Evolutionary conservation across 2,329 filamentous ascomycete species (phyloP).

Genomic region (Ophiostoma himal-ulmi): DNA sequence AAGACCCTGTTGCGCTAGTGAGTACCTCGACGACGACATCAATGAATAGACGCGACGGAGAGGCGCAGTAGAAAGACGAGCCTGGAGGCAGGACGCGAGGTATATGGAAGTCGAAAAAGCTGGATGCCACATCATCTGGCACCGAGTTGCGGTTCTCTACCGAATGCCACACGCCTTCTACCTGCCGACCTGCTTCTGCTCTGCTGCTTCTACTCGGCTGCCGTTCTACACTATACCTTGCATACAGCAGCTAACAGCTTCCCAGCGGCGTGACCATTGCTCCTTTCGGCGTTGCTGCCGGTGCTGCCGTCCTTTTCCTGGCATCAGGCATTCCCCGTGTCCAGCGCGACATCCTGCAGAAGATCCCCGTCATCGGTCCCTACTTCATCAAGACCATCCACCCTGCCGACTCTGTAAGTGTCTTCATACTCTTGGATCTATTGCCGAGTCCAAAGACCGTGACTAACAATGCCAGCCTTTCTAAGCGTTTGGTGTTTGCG

Average conservation of each 20-base stretch:
- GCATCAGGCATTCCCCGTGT: slow-evolving; percentile 58
- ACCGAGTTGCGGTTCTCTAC: neutral
- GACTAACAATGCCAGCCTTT: slow-evolving; percentile 23
- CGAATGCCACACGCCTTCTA: neutral
- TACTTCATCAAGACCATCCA: slow-evolving; percentile 51
- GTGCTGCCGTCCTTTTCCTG: slow-evolving; percentile 54
- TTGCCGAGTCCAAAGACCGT: neutral
- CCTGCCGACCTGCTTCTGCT: neutral
- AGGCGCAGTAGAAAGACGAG: neutral
- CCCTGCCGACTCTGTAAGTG: slow-evolving; percentile 43
- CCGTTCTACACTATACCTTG: neutral
- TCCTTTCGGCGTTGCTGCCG: slow-evolving; percentile 52
- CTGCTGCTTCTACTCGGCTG: neutral
- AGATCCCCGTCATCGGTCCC: slow-evolving; percentile 48
- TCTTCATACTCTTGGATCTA: too few species aligned
- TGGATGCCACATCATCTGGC: neutral
- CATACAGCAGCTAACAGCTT: neutral
- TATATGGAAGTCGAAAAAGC: neutral
- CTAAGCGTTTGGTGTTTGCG: slow-evolving; percentile 15
- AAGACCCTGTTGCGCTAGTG: slow-evolving; percentile 32
- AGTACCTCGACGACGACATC: slow-evolving; percentile 7
- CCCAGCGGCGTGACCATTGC: slow-evolving; percentile 47
- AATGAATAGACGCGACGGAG: neutral
- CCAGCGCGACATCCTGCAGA: slow-evolving; percentile 54
- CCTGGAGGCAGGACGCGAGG: neutral